phyloP scores from a whole-genome alignment of 129 eudicot genomes.

The Helichrysum umbraculigerum region DNA sequence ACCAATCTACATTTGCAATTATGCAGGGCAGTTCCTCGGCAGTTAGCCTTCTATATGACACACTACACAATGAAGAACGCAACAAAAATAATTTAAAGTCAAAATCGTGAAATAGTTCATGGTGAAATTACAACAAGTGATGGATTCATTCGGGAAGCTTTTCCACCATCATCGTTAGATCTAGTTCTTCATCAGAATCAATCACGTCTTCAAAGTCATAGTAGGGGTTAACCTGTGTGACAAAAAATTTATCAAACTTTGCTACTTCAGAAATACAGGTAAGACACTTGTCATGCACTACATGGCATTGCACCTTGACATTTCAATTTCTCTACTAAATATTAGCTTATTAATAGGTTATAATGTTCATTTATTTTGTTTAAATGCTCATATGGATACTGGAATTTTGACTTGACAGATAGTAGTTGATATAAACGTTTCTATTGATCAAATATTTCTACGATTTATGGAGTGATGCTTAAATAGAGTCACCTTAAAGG shows the following conservation, averaged over 20 bases:
- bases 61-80: slow-evolving; percentile 25
- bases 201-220: slow-evolving; percentile 81
- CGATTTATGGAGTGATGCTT: background rate
- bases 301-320: background rate
- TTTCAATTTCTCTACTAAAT: background rate
- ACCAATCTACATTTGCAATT: slow-evolving; percentile 34
- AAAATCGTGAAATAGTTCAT: slow-evolving; percentile 11
- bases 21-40: slow-evolving; percentile 31
- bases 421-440: background rate
- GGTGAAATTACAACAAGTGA: slow-evolving; percentile 7
- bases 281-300: background rate
- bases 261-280: background rate
- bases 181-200: slow-evolving; percentile 94
- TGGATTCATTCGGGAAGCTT: slow-evolving; percentile 40
- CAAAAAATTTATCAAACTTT: slow-evolving; percentile 1
- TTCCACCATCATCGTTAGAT: slow-evolving; percentile 66
- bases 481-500: background rate
- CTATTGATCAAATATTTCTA: background rate
- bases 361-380: background rate
- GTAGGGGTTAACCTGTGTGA: slow-evolving; percentile 77
- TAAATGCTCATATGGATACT: background rate
- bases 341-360: background rate
- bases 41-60: slow-evolving; percentile 21
- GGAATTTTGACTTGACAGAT: background rate
- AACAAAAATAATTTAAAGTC: background rate